These are phyloP conservation scores for Annulohypoxylon maeteangense DNA, from an alignment of 495 filamentous ascomycete species.

Conservation along the genomic window DNA sequence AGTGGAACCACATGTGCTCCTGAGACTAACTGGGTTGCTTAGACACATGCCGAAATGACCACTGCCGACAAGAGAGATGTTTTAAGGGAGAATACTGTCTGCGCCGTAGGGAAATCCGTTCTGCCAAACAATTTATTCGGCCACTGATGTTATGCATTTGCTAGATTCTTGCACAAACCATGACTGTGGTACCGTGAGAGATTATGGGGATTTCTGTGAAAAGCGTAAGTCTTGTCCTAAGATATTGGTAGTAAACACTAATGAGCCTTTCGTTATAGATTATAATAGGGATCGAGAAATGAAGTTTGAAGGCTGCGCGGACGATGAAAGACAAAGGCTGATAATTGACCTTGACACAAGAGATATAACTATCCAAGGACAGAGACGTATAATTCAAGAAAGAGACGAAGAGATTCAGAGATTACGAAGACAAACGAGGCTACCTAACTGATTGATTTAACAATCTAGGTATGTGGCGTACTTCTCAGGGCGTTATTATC, in stretches of 20 bases:
- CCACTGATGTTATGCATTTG: background rate
- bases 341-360: background rate
- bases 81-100: conserved; percentile 2
- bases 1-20: too few species aligned
- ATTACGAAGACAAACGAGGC: background rate
- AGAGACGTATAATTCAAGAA: background rate
- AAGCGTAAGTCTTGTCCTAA: background rate
- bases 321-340: background rate
- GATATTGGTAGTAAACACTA: background rate
- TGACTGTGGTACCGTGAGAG: background rate
- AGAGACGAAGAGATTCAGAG: background rate
- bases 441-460: background rate
- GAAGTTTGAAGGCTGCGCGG: too few species aligned
- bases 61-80: conserved; percentile 3
- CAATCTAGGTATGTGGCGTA: background rate
- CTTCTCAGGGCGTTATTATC: background rate
- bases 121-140: too few species aligned
- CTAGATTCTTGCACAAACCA: background rate
- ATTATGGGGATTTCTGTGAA: background rate
- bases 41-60: conserved; percentile 16
- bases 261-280: background rate
- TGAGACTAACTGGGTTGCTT: background rate
- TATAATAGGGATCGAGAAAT: too few species aligned
- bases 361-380: background rate
- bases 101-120: conserved; percentile 19